Base-by-base conservation (phyloP, 2,329 filamentous ascomycete genomes). In the Sclerotinia subarctica region DNA sequence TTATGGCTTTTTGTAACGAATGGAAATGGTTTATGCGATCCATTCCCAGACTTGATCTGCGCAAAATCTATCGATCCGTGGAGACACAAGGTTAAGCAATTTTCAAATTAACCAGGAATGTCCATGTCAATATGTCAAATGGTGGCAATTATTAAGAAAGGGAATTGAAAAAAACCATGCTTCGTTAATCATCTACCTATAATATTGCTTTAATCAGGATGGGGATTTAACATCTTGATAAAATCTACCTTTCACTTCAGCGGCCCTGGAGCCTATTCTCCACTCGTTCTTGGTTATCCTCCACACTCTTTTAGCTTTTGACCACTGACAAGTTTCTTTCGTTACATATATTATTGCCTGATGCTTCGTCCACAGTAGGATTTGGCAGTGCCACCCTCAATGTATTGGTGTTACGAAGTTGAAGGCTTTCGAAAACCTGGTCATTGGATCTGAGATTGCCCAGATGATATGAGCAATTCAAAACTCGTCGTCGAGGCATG, bases 401-500 rank as follows among this genome's bases (percentile, higher is more conserved):
- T 62, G 58, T 24, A 49, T 49, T 49, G 44, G 26, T 62, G 44
- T 35, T 26, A 49, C 58, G 21, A 35, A 24, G 29, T 49, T 13
- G 29, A 49, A 44, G 58, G n/a, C 44, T 35, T 49, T 29, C 57
- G n/a, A 35, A 47, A 60, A 47, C 49, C 49, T 47, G 29, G 29
- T 3, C 44, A 47, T 24, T 66, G 51, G 52, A 59, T 47, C 46
- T 51, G 26, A 66, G 19, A 58, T 17, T 32, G 38, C 6, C 53
- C n/a, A 44, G n/a, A 59, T 66, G 64, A 56, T 24, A 66, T 66
- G 64, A 49, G 44, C 52, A 29, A 29, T 49, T 35, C 38, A 21
- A 58, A 59, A 26, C n/a, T 59, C 42, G 44, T 66, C 38, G 52
- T 58, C n/a, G 64, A 66, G 64, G 38, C 44, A 49, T 66, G 64